These are phyloP conservation scores for Colletotrichum echinochloae DNA, from an alignment of 2,329 filamentous ascomycete genomes.

Conservation along the genomic window DNA sequence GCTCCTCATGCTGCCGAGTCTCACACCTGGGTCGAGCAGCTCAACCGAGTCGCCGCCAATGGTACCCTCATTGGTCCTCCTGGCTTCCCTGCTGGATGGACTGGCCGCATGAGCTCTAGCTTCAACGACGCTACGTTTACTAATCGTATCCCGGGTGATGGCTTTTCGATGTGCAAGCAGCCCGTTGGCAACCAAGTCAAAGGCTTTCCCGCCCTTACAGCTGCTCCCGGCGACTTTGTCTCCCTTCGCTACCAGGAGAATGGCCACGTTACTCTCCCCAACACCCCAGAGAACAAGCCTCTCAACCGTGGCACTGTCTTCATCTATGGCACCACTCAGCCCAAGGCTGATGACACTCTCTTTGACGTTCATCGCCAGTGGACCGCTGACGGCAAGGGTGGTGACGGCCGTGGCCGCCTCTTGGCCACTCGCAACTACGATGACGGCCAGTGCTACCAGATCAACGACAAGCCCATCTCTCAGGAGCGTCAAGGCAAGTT, in stretches of 20 bases:
- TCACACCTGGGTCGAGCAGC: constrained; percentile 87
- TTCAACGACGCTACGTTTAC: constrained; percentile 71
- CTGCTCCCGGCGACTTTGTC: constrained; percentile 70
- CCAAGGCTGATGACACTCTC: constrained; percentile 62
- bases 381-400: constrained; percentile 84
- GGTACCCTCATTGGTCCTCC: constrained; percentile 77
- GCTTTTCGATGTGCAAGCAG: constrained; percentile 42
- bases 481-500: constrained; percentile 67
- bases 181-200: constrained; percentile 12
- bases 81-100: constrained; percentile 82
- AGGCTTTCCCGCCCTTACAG: constrained; percentile 71
- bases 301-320: constrained; percentile 77
- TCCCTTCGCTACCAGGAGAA: constrained; percentile 80
- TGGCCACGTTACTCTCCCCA: constrained; percentile 75
- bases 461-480: constrained; percentile 72
- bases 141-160: constrained; percentile 71
- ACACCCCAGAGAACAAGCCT: constrained; percentile 69
- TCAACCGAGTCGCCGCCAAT: constrained; percentile 77
- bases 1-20: constrained; percentile 53
- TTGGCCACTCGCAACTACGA: constrained; percentile 86
- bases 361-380: constrained; percentile 80
- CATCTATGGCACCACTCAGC: constrained; percentile 77
- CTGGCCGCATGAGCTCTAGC: constrained; percentile 63
- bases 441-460: constrained; percentile 90
- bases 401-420: constrained; percentile 81